phyloP scores from a whole-genome alignment of 2,329 filamentous ascomycete species.

The Trichoderma sp. region DNA sequence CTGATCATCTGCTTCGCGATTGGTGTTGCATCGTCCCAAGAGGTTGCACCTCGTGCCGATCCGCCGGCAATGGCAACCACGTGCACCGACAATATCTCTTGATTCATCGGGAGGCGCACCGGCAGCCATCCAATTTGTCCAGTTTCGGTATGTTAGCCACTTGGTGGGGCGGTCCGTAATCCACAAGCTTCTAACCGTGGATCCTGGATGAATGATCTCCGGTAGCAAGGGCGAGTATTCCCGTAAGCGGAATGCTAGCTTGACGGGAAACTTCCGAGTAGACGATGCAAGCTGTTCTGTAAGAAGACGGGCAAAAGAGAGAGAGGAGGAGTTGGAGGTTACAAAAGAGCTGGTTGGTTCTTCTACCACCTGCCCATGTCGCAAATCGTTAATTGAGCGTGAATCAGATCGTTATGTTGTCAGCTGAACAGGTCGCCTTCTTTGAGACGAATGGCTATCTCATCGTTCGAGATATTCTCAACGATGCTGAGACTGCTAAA shows the following conservation, averaged over 20 bases:
- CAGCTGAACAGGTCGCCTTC: not conserved
- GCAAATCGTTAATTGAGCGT: not conserved
- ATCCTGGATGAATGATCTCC: not conserved
- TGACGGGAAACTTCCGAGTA: conserved; percentile 1
- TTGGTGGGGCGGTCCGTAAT: not conserved
- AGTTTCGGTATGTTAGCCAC: not conserved
- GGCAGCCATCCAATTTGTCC: not conserved
- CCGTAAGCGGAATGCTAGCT: not conserved
- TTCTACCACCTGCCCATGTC: not conserved
- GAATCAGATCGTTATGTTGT: not conserved
- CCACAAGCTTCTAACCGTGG: not conserved
- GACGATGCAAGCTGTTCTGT: not conserved
- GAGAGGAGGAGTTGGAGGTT: not conserved
- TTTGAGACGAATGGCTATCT: not conserved
- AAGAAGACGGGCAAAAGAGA: not conserved
- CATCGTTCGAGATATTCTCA: not conserved
- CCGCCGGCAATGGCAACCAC: not conserved
- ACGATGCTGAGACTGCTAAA: not conserved
- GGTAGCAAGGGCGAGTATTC: not conserved
- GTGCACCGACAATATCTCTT: not conserved
- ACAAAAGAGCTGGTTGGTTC: not conserved
- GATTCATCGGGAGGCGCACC: conserved; percentile 10
- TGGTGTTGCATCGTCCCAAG: not conserved
- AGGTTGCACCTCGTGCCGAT: not conserved
- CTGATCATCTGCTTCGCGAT: not conserved